Conservation (phyloP, 106 monocot species). For the Xerophyta viscosa region DNA sequence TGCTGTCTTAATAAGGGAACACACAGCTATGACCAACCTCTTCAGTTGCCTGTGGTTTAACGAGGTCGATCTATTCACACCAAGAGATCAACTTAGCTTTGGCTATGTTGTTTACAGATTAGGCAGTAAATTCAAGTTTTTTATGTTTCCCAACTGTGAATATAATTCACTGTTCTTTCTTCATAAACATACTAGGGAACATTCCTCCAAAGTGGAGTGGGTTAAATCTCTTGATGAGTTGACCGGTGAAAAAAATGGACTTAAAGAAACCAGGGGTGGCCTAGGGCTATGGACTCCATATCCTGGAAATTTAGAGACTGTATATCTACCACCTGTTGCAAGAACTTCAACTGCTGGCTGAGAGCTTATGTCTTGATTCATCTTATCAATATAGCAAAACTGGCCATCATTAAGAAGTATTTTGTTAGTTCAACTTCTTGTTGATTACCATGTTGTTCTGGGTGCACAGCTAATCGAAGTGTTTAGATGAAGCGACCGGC, state of each 20-base stretch:
- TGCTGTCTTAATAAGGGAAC: slow-evolving; percentile 37
- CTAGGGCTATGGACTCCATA: slow-evolving; percentile 85
- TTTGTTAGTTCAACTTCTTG: too few relatives aligned
- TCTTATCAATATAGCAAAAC: too few relatives aligned
- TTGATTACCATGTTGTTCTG: too few relatives aligned
- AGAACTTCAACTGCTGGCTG: slow-evolving; percentile 69
- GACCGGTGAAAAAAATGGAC: slow-evolving; percentile 30
- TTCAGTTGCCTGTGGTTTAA: slow-evolving; percentile 56
- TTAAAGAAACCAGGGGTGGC: slow-evolving; percentile 82
- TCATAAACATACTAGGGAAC: slow-evolving; percentile 82
- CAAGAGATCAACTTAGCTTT: slow-evolving; percentile 40
- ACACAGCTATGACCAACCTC: slow-evolving; percentile 37
- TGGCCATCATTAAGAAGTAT: too few relatives aligned
- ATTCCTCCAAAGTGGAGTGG: slow-evolving; percentile 86
- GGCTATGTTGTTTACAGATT: slow-evolving; percentile 55
- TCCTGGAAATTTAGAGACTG: slow-evolving; percentile 60
- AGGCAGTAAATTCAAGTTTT: slow-evolving; percentile 56
- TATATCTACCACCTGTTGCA: slow-evolving; percentile 55
- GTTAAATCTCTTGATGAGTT: slow-evolving; percentile 78
- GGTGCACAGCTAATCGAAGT: too few relatives aligned
- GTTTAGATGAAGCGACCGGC: too few relatives aligned
- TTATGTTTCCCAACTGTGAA: slow-evolving; percentile 98
- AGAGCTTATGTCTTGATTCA: background rate
- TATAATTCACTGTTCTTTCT: slow-evolving; percentile 87
- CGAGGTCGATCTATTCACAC: slow-evolving; percentile 45